Evolutionary conservation across 805 yeast species (phyloP), one percentile per base, ranked within the genome.

Genomic region (Gaillardinia entomophila): DNA sequence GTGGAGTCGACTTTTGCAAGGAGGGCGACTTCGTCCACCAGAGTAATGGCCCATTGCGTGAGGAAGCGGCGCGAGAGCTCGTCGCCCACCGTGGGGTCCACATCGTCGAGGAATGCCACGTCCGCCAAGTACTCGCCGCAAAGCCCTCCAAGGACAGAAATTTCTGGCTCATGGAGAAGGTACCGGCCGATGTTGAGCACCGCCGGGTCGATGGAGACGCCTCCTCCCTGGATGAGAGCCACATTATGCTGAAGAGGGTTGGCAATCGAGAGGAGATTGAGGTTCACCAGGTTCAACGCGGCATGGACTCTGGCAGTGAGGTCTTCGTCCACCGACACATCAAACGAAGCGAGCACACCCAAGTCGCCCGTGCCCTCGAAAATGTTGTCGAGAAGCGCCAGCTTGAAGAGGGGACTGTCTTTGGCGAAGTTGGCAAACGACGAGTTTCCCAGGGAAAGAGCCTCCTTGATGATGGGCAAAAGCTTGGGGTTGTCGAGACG

Each of bases 211-310:
- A 41, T 26, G 3, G 26, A 23, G 13, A 53, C 38, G n/a, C n/a
- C n/a, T n/a, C n/a, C n/a, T n/a, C n/a, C n/a, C n/a, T n/a, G n/a
- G n/a, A n/a, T n/a, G 25, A 67, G 51, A 29, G 61, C 64, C 2
- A 69, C 53, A 33, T 62, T 68, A 10, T 61, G 55, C 16, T 58
- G 68, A 29, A 77, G 45, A 1, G 75, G 65, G 42, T 73, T 75
- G 0, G 75, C 69, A 16, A 74, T 45, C 0, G 79, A 48, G 14
- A 75, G 37, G 26, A 62, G 51, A 11, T 47, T 33, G 3, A 32
- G 30, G n/a, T 42, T 28, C 12, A 50, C 23, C n/a, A 31, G 28
- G 12, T 32, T 15, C 12, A 45, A 13, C 3, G 10, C 17, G 4
- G 8, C 10, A 19, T 17, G 15, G 15, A 58, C 32, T 6, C 22